phyloP scores from a whole-genome alignment of 73 alveolate genomes.

The Paramecium primaurelia region DNA sequence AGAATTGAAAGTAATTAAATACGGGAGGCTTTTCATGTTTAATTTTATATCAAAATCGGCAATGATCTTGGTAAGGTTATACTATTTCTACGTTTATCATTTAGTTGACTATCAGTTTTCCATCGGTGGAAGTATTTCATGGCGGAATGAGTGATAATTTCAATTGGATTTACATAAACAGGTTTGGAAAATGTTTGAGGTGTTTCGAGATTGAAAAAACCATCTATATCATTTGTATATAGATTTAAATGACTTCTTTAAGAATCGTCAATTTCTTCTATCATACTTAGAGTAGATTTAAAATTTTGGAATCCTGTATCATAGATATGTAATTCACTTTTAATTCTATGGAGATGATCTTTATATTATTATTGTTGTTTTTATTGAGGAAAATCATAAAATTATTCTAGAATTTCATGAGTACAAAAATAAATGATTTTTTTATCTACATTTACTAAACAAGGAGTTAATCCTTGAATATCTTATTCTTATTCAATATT shows the following conservation, averaged over 20 bases:
- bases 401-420: not conserved
- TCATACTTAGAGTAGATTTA: slow-evolving; percentile 22
- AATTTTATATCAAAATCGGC: not conserved
- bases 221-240: not conserved
- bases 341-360: not conserved
- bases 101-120: not conserved
- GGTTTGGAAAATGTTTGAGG: slow-evolving; percentile 14
- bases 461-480: not conserved
- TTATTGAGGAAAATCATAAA: not conserved
- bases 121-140: not conserved
- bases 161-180: not conserved
- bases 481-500: not conserved
- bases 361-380: not conserved
- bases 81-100: not conserved
- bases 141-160: not conserved
- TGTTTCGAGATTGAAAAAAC: not conserved
- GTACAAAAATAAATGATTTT: slow-evolving; percentile 8
- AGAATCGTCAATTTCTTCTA: slow-evolving; percentile 28
- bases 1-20: not conserved
- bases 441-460: not conserved
- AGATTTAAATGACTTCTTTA: not conserved
- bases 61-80: not conserved
- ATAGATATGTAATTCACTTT: not conserved
- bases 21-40: not conserved
- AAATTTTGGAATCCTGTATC: not conserved